A percentile compares a stretch with the other conserved stretches of the same genome.
Evolutionary conservation across 1,284 basidiomycete species (phyloP).

Genomic region (Anthracocystis walkeri): DNA sequence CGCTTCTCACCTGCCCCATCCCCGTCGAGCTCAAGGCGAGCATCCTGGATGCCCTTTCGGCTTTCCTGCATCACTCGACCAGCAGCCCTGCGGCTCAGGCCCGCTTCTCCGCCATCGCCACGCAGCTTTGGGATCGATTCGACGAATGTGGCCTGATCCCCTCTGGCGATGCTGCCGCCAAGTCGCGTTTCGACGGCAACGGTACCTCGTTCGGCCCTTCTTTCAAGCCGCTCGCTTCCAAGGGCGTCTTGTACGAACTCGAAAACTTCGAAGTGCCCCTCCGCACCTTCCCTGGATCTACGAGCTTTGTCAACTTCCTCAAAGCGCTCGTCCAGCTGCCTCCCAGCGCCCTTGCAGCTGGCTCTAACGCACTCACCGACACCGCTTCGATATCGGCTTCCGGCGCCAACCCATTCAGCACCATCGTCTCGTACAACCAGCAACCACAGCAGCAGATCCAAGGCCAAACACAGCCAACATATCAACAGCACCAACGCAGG

Average conservation of each 20-base stretch:
- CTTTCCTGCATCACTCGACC: slow-evolving; percentile 74
- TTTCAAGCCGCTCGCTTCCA: slow-evolving; percentile 38
- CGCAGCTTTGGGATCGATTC: slow-evolving; percentile 83
- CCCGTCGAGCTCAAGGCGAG: slow-evolving; percentile 92
- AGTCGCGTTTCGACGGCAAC: slow-evolving; percentile 13
- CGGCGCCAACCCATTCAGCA: slow-evolving; percentile 44
- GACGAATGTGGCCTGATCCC: slow-evolving; percentile 73
- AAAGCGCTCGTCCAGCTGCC: slow-evolving; percentile 74
- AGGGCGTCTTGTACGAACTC: slow-evolving; percentile 74
- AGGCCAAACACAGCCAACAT: slow-evolving; percentile 20
- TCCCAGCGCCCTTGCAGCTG: slow-evolving; percentile 24
- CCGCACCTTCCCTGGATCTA: slow-evolving; percentile 84
- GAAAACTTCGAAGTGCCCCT: slow-evolving; percentile 86
- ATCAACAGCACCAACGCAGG: slow-evolving; percentile 37
- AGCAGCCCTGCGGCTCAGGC: slow-evolving; percentile 24
- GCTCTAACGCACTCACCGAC: slow-evolving; percentile 33
- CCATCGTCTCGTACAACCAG: slow-evolving; percentile 41
- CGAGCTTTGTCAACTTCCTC: slow-evolving; percentile 86
- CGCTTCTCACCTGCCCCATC: slow-evolving; percentile 65
- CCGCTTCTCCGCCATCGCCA: slow-evolving; percentile 75
- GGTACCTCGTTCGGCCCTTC: slow-evolving; percentile 28
- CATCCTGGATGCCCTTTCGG: slow-evolving; percentile 83
- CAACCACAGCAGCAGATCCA: slow-evolving; percentile 32
- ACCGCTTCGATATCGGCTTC: slow-evolving; percentile 3
- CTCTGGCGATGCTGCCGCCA: slow-evolving; percentile 26